Percentiles rank a stretch among this genome's conserved stretches.
These are phyloP conservation scores for Citrullus amarus DNA, from an alignment of 306 rosid species.

Conservation along the genomic window DNA sequence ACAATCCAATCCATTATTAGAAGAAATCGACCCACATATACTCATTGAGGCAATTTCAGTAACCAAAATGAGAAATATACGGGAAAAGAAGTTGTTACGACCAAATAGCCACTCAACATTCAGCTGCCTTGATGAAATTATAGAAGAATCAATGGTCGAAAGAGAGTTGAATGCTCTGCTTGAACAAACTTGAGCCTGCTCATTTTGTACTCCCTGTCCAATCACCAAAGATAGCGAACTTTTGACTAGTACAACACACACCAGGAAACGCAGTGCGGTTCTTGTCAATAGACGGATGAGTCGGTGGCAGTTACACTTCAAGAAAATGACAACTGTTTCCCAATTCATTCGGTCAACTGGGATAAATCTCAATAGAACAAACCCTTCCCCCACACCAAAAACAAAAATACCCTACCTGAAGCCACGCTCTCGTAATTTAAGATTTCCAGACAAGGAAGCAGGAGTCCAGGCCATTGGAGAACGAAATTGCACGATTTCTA, in stretches of 20 bases:
- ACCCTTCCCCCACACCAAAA: not conserved
- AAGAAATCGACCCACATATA: not conserved
- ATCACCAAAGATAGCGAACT: not conserved
- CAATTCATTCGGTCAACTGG: slow-evolving; percentile 4
- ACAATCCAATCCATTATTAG: not conserved
- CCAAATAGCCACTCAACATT: not conserved
- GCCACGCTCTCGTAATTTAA: not conserved
- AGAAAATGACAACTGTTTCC: not conserved
- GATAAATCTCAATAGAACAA: not conserved
- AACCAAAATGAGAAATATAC: not conserved
- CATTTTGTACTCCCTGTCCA: not conserved
- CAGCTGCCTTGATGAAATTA: not conserved
- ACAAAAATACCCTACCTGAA: not conserved
- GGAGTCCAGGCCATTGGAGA: not conserved
- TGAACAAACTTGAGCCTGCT: not conserved
- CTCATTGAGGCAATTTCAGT: not conserved
- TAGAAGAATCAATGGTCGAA: not conserved
- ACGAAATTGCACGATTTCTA: not conserved
- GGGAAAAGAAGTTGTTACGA: not conserved
- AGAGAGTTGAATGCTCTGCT: not conserved
- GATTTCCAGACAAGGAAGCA: not conserved
- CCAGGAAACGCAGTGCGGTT: not conserved
- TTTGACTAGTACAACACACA: not conserved
- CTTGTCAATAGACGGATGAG: not conserved
- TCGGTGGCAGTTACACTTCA: not conserved